Evolutionary conservation across 2,329 filamentous ascomycete genomes (phyloP), one percentile per base, ranked within the genome.

Genomic region (Penicillium sp.): DNA sequence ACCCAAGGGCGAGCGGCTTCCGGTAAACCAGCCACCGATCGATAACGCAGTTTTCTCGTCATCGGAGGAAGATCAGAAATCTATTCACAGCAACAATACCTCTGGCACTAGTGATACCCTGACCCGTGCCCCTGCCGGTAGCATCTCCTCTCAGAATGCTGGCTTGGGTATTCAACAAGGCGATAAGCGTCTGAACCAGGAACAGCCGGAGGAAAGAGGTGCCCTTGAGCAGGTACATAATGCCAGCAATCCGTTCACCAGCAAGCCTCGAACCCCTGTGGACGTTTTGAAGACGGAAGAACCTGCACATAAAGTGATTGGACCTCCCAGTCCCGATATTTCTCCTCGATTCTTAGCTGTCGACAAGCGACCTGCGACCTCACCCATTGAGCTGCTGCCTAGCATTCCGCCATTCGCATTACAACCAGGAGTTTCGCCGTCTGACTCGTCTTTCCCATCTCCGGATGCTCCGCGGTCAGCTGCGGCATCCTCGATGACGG

Each of bases 371-470:
- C 73, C 75, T 37, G 62, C 66, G n/a, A 75, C 75, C 29, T 76
- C 75, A 12, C 73, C 76, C 6, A 63, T 75, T 29, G 71, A 76
- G 44, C 68, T 77, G 31, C 56, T 68, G 2, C 70, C 71, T 44
- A 69, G 63, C 42, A 69, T 73, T n/a, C 71, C 77, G 27, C 72
- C 69, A 29, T 69, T 76, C 39, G 70, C 72, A 21, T 71, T 76
- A 6, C 72, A 71, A 16, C 68, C 73, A 25, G 68, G 69, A 6
- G 65, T 68, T 34, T 72, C 71, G 29, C 65, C 69, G 12, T 69
- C 70, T 8, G 74, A 73, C 52, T 76, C 75, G 9, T 71, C 74
- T 10, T 76, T 77, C 46, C 77, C 77, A 3, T 79, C 77, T 38
- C 77, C 77, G 1, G 75, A 79, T 57, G 69, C 67, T 32, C 72